Percentiles rank a stretch among this genome's conserved stretches.
Evolutionary conservation across 148 eudicot species (phyloP).

Genomic region (Fagopyrum homotropicum): DNA sequence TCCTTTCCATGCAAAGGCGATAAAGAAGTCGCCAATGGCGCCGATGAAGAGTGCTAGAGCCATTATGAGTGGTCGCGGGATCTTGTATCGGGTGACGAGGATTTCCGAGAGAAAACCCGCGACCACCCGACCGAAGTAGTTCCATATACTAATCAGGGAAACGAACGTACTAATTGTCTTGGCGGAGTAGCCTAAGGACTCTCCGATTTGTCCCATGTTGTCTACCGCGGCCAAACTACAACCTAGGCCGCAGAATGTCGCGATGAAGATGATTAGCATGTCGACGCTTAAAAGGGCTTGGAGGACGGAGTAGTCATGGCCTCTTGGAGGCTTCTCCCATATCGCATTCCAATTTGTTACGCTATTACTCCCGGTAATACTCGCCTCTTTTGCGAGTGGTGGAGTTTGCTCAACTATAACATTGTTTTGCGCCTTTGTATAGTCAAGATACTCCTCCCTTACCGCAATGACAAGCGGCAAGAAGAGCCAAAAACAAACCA

Average conservation of each 20-base stretch:
- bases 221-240: slow-evolving; percentile 36
- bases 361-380: not conserved
- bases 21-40: slow-evolving; percentile 12
- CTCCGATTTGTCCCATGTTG: slow-evolving; percentile 59
- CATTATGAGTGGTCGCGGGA: slow-evolving; percentile 18
- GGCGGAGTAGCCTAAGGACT: slow-evolving; percentile 13
- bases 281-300: slow-evolving; percentile 44
- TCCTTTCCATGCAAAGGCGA: slow-evolving; percentile 12
- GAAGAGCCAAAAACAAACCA: slow-evolving; percentile 22
- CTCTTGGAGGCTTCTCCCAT: slow-evolving; percentile 32
- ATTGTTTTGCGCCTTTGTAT: not conserved
- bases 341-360: slow-evolving; percentile 18
- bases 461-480: slow-evolving; percentile 16
- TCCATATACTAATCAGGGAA: slow-evolving; percentile 20
- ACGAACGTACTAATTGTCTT: slow-evolving; percentile 18
- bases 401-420: not conserved
- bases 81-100: slow-evolving; percentile 9
- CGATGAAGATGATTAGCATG: slow-evolving; percentile 37
- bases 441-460: slow-evolving; percentile 16
- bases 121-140: slow-evolving; percentile 19
- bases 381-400: too few species aligned
- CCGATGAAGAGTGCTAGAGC: not conserved
- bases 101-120: slow-evolving; percentile 19
- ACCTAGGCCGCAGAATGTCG: slow-evolving; percentile 41
- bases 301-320: slow-evolving; percentile 43